Evolutionary conservation across 306 rosid species (phyloP).

Genomic region (Echinosophora koreensis): DNA sequence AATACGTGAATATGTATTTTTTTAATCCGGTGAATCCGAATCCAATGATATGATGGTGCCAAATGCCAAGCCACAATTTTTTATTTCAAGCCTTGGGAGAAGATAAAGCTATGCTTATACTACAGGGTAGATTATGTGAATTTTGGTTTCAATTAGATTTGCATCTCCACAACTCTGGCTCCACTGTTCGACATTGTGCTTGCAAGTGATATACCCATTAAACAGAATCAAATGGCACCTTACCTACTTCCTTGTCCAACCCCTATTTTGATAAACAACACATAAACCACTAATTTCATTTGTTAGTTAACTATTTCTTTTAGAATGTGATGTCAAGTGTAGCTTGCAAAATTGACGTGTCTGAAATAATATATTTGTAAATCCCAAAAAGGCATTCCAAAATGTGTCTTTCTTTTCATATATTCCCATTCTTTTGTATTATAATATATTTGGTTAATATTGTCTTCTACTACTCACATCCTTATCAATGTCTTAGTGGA

Average conservation of each 20-base stretch:
- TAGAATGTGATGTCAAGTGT: constrained; percentile 74
- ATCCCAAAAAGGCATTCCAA: constrained; percentile 59
- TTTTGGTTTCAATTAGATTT: constrained; percentile 26
- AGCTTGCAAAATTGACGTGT: constrained; percentile 64
- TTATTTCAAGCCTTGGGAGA: constrained; percentile 34
- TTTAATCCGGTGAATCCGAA: too few relatives aligned
- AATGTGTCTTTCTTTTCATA: constrained; percentile 53
- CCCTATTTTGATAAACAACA: constrained; percentile 57
- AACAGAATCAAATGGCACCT: constrained; percentile 47
- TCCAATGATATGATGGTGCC: constrained; percentile 51
- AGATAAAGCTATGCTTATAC: constrained; percentile 25
- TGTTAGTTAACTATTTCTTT: constrained; percentile 52
- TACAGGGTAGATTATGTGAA: constrained; percentile 26
- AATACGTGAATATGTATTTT: too few relatives aligned
- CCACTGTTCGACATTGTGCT: constrained; percentile 56
- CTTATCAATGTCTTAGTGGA: constrained; percentile 57
- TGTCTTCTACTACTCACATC: constrained; percentile 88
- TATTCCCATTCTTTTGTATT: constrained; percentile 32
- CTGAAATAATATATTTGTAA: constrained; percentile 49
- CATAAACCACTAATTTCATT: constrained; percentile 62
- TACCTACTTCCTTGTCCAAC: constrained; percentile 65
- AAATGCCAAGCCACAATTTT: neutral
- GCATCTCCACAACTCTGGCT: constrained; percentile 14
- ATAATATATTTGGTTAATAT: constrained; percentile 48
- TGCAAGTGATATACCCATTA: constrained; percentile 74